Conservation (phyloP, 1,139 yeast genomes). For the Meyerozyma guilliermondii region DNA sequence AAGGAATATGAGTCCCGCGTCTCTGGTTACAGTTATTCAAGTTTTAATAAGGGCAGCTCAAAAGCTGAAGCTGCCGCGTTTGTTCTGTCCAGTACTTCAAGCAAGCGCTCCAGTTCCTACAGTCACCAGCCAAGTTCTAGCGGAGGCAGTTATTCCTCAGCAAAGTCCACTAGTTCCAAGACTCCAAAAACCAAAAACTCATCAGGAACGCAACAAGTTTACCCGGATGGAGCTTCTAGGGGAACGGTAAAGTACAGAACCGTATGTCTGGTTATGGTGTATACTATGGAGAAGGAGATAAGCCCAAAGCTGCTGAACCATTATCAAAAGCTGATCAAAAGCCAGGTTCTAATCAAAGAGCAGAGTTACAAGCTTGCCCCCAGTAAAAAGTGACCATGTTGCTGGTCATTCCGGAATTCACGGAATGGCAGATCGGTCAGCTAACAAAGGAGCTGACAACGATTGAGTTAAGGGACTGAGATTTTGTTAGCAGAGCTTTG, state of each 20-base stretch:
- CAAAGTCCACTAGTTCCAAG: too few species aligned
- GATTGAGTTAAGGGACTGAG: too few species aligned
- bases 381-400: slow-evolving; percentile 51
- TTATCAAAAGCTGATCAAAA: slow-evolving; percentile 26
- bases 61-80: too few species aligned
- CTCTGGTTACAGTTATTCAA: slow-evolving; percentile 53
- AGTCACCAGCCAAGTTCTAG: too few species aligned
- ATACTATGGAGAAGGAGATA: slow-evolving; percentile 54
- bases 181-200: too few species aligned
- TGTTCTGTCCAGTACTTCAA: too few species aligned
- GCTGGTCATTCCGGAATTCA: slow-evolving; percentile 67
- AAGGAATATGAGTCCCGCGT: slow-evolving; percentile 41
- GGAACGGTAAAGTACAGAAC: slow-evolving; percentile 39
- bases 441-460: slow-evolving; percentile 25
- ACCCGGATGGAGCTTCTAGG: slow-evolving; percentile 71
- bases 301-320: slow-evolving; percentile 50
- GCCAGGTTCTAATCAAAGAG: slow-evolving; percentile 72
- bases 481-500: too few species aligned
- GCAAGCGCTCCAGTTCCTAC: too few species aligned
- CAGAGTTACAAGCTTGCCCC: slow-evolving; percentile 58
- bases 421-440: slow-evolving; percentile 71
- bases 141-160: too few species aligned
- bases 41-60: too few species aligned
- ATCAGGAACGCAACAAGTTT: slow-evolving; percentile 24
- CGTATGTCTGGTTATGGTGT: slow-evolving; percentile 69